phyloP scores from a whole-genome alignment of 2,329 filamentous ascomycete species.

The Penicillium janthinellum region DNA sequence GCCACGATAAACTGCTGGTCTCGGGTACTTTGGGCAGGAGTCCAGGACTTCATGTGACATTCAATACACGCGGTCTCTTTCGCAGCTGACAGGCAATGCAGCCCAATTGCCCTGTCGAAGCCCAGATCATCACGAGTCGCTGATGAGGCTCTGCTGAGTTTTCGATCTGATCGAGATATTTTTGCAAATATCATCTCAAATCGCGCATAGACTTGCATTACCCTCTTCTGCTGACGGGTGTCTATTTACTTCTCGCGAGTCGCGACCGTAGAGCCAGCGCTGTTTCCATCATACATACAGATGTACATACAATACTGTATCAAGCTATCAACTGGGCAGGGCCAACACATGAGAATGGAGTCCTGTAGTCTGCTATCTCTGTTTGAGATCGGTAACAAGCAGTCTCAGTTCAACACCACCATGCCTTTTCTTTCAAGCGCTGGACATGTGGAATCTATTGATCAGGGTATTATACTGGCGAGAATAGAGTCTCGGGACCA shows the following conservation, averaged over 20 bases:
- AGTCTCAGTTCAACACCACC: not conserved
- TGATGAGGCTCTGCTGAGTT: constrained; percentile 2
- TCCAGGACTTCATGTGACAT: not conserved
- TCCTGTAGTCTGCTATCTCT: not conserved
- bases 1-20: not conserved
- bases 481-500: not conserved
- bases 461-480: not conserved
- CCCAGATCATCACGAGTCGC: not conserved
- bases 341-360: not conserved
- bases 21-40: constrained; percentile 1
- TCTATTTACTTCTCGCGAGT: constrained; percentile 1
- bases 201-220: not conserved
- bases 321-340: not conserved
- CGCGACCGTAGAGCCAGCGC: not conserved
- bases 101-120: not conserved
- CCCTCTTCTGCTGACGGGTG: not conserved
- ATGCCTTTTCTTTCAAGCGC: not conserved
- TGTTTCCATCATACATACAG: not conserved
- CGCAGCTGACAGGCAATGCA: not conserved
- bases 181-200: not conserved
- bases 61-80: not conserved
- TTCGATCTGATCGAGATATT: not conserved
- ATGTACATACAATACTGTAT: not conserved
- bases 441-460: not conserved
- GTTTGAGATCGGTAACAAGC: not conserved